Conservation (phyloP, 2,329 filamentous ascomycete genomes). For the Clarireedia sp. region DNA sequence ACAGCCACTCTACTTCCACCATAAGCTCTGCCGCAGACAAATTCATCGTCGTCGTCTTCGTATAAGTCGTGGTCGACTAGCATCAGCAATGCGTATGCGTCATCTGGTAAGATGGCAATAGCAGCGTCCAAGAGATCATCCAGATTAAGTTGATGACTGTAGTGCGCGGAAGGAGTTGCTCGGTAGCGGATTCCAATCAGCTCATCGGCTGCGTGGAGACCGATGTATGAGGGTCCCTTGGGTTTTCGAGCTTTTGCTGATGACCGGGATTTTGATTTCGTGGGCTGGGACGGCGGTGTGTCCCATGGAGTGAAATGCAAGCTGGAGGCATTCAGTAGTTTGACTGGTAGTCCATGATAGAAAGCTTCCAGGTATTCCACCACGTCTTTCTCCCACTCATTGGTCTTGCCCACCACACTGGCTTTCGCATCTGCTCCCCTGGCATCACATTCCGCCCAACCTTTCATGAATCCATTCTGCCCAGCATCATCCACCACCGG, state of each 20-base stretch:
- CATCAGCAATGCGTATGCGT: slow-evolving; percentile 24
- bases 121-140: slow-evolving; percentile 23
- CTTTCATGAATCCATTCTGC: slow-evolving; percentile 11
- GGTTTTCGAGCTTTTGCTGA: background rate
- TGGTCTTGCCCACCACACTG: background rate
- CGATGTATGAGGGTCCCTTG: background rate
- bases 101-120: slow-evolving; percentile 20
- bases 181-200: slow-evolving; percentile 20
- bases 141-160: slow-evolving; percentile 23
- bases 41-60: slow-evolving; percentile 47
- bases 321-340: slow-evolving; percentile 12
- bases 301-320: slow-evolving; percentile 15
- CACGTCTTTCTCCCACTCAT: slow-evolving; percentile 10
- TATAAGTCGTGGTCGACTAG: slow-evolving; percentile 26
- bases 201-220: slow-evolving; percentile 2
- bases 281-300: background rate
- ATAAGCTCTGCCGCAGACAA: slow-evolving; percentile 59
- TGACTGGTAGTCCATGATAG: slow-evolving; percentile 23
- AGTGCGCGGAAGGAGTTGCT: slow-evolving; percentile 14
- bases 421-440: slow-evolving; percentile 10
- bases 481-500: slow-evolving; percentile 10
- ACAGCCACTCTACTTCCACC: slow-evolving; percentile 55
- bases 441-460: slow-evolving; percentile 5
- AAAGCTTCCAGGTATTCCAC: slow-evolving; percentile 22
- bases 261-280: background rate